phyloP scores from a whole-genome alignment of 176 grass and related monocot species.

The sorghum (Sorghum bicolor) region Sorghum_bicolor_NCBIv3 NC_012878.2:4869501-4870000 shows the following conservation, averaged over 20 bases:
- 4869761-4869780: constrained; percentile 5
- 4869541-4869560: background rate
- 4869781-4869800: background rate
- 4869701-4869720: background rate
- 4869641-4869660: background rate
- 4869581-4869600: background rate
- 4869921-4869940: constrained; percentile 75
- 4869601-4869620: background rate
- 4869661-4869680: background rate
- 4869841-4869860: background rate
- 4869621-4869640: background rate
- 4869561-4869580: background rate
- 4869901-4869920: constrained; percentile 44
- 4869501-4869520: constrained; percentile 1
- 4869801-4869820: background rate
- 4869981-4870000: constrained; percentile 44
- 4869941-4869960: constrained; percentile 71
- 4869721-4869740: constrained; percentile 1
- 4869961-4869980: constrained; percentile 80
- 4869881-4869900: background rate
- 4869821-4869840: background rate
- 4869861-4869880: background rate
- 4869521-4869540: background rate
- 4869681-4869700: background rate
- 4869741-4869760: background rate